Base-by-base conservation (phyloP, 768 basidiomycete genomes). In the Hypholoma fasciculare region DNA sequence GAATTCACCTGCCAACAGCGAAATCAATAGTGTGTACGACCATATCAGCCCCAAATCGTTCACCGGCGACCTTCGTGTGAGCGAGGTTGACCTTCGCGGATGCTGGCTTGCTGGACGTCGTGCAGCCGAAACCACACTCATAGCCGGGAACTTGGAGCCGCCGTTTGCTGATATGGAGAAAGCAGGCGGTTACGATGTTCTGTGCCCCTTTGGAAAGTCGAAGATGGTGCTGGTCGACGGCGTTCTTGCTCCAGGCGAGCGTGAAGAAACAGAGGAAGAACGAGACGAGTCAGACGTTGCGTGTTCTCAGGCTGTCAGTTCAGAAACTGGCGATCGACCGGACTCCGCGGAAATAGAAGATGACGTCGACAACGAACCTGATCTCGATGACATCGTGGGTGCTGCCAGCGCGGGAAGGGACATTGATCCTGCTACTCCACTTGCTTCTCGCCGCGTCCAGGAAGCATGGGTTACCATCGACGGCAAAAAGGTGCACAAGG, bases 11-110 rank as follows among this genome's bases (percentile, higher is more conserved):
- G 60, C 52, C 16, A 49, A 17, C 23, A 48, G 36, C 1, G 59
- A 61, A 3, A 49, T 61, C 49, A 47, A 34, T 37, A 59, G 60
- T 48, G 60, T 61, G 16, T 54, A 56, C n/a, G 66, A 69, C 47
- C 68, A 69, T 42, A 54, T 67, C 20, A 65, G 51, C 20, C 68
- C 68, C 0, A 55, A 56, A 17, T 61, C 63, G 1, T 66, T 64
- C 60, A 61, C n/a, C 9, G 68, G 68, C 9, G 59, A 69, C 38
- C 49, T 63, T n/a, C 39, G 43, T 2, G 63, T 69, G 4, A 14
- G 30, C 4, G 54, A 47, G 11, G 56, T 67, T 11, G 52, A 50
- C 4, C 61, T 62, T 13, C 30, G 39, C 17, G 30, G 46, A 7
- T 62, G 54, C 46, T 67, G 65, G 65, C 54, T 42, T 9, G 19